Evolutionary conservation across 2,329 filamentous ascomycete genomes (phyloP).

Genomic region (Aspergillus quadrilineatus): DNA sequence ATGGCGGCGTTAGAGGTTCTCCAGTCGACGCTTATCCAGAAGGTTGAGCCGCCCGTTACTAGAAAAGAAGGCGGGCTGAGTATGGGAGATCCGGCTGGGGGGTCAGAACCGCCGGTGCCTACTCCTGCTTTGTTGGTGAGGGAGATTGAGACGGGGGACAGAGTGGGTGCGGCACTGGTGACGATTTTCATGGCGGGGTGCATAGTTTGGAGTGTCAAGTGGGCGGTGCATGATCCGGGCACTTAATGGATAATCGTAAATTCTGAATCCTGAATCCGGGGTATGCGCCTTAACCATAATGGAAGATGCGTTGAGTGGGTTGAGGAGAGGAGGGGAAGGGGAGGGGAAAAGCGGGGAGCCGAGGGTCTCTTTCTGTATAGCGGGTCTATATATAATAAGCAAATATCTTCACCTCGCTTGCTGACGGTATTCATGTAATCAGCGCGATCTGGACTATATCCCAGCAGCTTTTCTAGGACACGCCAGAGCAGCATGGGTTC

Average conservation of each 20-base stretch:
- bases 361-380: background rate
- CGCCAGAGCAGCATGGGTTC: too few relatives aligned
- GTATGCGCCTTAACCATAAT: background rate
- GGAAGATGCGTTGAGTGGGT: background rate
- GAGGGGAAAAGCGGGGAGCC: conserved; percentile 1
- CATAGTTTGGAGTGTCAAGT: conserved; percentile 37
- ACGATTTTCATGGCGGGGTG: conserved; percentile 38
- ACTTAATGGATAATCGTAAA: background rate
- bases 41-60: conserved; percentile 33
- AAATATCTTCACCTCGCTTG: background rate
- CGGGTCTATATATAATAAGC: background rate
- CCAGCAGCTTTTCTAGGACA: too few relatives aligned
- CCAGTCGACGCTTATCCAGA: conserved; percentile 33
- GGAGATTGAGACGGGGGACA: conserved; percentile 36
- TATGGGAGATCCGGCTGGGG: conserved; percentile 33
- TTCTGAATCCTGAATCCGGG: background rate
- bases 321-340: too few relatives aligned
- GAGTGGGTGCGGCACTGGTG: conserved; percentile 45
- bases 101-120: conserved; percentile 16
- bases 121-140: conserved; percentile 16
- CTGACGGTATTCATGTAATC: too few relatives aligned
- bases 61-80: conserved; percentile 33
- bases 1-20: conserved; percentile 40
- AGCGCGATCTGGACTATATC: too few relatives aligned
- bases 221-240: conserved; percentile 33